Evolutionary conservation across 73 alveolate genomes (phyloP).

Genomic region (Paramecium pentaurelia): DNA sequence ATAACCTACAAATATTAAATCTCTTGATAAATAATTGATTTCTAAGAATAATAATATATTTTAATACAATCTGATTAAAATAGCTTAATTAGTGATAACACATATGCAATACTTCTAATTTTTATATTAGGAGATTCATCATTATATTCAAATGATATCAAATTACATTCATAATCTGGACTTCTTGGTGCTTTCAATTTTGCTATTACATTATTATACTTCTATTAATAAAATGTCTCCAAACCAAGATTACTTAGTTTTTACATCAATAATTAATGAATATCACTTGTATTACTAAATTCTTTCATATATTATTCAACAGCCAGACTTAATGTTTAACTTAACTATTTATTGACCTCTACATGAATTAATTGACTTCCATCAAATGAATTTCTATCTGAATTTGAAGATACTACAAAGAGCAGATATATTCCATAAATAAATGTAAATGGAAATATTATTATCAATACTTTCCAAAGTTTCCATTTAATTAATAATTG

Average conservation of each 20-base stretch:
- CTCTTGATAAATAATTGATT: background rate
- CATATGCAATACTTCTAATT: background rate
- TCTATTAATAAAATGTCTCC: background rate
- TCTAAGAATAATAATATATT: background rate
- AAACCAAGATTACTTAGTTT: background rate
- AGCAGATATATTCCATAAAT: background rate
- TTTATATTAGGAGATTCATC: background rate
- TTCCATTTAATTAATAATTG: background rate
- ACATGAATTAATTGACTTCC: background rate
- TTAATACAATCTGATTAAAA: background rate
- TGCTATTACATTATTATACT: background rate
- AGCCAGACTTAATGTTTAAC: background rate
- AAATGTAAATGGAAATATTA: background rate
- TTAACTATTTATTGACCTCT: background rate
- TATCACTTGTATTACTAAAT: background rate
- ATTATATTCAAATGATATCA: background rate
- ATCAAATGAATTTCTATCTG: background rate
- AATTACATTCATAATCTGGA: conserved; percentile 16
- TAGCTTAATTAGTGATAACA: background rate
- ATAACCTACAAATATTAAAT: background rate
- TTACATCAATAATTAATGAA: background rate
- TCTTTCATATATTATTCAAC: background rate
- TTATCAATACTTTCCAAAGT: background rate
- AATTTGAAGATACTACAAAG: background rate
- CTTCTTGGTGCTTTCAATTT: conserved; percentile 25